Conservation (phyloP, 108 stramenopile species). For the Bacterosira constricta region DNA sequence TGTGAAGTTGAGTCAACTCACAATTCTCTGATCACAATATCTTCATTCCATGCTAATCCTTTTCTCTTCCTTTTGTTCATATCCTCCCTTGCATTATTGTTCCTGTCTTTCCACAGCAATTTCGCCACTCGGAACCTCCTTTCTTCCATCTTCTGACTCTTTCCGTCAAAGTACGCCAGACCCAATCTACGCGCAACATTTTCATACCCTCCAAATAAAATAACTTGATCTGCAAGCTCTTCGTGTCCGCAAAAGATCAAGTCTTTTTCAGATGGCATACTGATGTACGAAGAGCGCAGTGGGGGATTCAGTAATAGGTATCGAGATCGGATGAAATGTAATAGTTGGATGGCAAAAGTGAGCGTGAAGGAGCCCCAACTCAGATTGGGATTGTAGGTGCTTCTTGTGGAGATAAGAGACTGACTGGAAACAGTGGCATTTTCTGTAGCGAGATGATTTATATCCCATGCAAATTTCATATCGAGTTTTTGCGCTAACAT, state of each 20-base stretch:
- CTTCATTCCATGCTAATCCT: conserved; percentile 32
- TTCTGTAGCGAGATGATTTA: neutral
- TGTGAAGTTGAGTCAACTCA: too few relatives aligned
- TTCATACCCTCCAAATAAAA: conserved; percentile 72
- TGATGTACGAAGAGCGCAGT: conserved; percentile 42
- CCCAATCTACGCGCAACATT: conserved; percentile 73
- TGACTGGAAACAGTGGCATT: neutral
- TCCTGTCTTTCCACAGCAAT: conserved; percentile 27
- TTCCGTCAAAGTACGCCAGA: conserved; percentile 39
- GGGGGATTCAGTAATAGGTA: conserved; percentile 54
- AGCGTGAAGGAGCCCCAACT: conserved; percentile 67
- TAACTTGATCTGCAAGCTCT: conserved; percentile 46
- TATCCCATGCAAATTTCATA: conserved; percentile 36
- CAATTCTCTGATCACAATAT: conserved; percentile 25
- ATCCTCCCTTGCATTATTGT: neutral
- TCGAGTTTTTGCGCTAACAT: conserved; percentile 59
- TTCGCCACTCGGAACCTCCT: conserved; percentile 14
- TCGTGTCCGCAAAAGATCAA: conserved; percentile 24
- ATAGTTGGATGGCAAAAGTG: conserved; percentile 59
- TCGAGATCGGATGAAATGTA: conserved; percentile 56
- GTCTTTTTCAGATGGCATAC: conserved; percentile 51
- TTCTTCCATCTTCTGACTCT: conserved; percentile 19
- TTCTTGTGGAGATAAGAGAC: neutral
- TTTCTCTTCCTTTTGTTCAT: conserved; percentile 1
- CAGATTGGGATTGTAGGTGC: neutral